phyloP scores from a whole-genome alignment of 441 rosid genomes.

The Corymbia calophylla region DNA sequence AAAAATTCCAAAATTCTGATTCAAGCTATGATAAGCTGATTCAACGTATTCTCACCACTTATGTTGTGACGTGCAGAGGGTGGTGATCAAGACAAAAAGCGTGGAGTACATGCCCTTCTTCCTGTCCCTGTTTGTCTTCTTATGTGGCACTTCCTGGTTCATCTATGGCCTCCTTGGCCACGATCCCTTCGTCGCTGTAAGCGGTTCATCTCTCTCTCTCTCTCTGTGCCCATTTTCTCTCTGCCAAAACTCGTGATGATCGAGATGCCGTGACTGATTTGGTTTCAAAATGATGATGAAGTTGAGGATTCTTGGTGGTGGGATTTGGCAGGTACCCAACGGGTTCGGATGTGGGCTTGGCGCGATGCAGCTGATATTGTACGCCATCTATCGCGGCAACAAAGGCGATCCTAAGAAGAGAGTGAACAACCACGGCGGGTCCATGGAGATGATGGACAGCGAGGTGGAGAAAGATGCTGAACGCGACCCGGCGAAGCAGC shows the following conservation, averaged over 20 bases:
- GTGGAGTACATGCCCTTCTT: conserved; percentile 97
- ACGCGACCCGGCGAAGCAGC: not conserved
- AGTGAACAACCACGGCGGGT: conserved; percentile 2
- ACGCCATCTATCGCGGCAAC: conserved; percentile 55
- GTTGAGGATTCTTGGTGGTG: not conserved
- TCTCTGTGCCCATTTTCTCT: not conserved
- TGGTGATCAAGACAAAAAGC: conserved; percentile 83
- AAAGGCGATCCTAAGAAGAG: conserved; percentile 22
- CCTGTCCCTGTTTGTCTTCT: conserved; percentile 77
- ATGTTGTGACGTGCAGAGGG: conserved; percentile 34
- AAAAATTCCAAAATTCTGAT: not conserved
- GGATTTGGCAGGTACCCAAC: conserved; percentile 55
- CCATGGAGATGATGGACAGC: conserved; percentile 17
- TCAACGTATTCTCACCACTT: not conserved
- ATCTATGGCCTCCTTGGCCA: conserved; percentile 73
- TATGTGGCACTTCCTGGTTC: conserved; percentile 95
- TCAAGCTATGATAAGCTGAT: not conserved
- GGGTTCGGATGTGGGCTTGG: conserved; percentile 81
- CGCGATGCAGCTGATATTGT: conserved; percentile 55
- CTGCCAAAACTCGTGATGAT: not conserved
- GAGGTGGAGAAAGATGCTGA: not conserved
- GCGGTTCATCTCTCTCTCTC: not conserved
- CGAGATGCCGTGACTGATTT: not conserved
- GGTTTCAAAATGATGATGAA: not conserved
- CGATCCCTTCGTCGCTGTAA: conserved; percentile 80